Evolutionary conservation across 1,284 basidiomycete species (phyloP).

Genomic region (Pterulicium gracile): DNA sequence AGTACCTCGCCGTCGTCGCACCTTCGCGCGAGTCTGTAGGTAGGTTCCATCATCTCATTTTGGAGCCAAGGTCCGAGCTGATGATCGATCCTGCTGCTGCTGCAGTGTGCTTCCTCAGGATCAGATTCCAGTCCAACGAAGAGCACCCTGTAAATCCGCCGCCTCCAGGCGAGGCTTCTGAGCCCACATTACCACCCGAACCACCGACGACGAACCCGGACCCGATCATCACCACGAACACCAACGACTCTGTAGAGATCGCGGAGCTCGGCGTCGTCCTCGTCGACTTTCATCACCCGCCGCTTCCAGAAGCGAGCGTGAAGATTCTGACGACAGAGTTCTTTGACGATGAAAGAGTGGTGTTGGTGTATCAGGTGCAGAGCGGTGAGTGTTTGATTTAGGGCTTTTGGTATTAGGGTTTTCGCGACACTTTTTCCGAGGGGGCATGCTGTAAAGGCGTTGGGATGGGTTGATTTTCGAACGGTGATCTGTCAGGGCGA

Average conservation of each 20-base stretch:
- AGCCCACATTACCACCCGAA: too few relatives aligned
- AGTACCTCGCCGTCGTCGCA: neutral
- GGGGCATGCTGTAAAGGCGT: too few relatives aligned
- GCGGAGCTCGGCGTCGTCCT: slow-evolving; percentile 33
- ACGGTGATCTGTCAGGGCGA: too few relatives aligned
- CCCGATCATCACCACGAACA: too few relatives aligned
- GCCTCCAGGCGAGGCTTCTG: too few relatives aligned
- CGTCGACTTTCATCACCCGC: slow-evolving; percentile 34
- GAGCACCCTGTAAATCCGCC: too few relatives aligned
- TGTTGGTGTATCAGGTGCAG: slow-evolving; percentile 44
- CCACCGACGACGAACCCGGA: too few relatives aligned
- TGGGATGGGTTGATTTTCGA: too few relatives aligned
- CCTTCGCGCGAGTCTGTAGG: neutral
- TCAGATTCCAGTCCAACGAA: neutral
- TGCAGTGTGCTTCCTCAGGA: neutral
- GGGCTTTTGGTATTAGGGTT: too few relatives aligned
- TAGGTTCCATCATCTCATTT: neutral
- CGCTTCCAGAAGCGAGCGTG: slow-evolving; percentile 15
- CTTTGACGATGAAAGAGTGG: slow-evolving; percentile 60
- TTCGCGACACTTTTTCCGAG: too few relatives aligned
- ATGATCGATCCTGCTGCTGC: neutral
- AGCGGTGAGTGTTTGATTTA: slow-evolving; percentile 33
- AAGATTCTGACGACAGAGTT: slow-evolving; percentile 59
- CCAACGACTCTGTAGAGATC: neutral
- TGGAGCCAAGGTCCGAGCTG: neutral